phyloP scores from a whole-genome alignment of 805 yeast genomes.

The Starmerella riodocensis region DNA sequence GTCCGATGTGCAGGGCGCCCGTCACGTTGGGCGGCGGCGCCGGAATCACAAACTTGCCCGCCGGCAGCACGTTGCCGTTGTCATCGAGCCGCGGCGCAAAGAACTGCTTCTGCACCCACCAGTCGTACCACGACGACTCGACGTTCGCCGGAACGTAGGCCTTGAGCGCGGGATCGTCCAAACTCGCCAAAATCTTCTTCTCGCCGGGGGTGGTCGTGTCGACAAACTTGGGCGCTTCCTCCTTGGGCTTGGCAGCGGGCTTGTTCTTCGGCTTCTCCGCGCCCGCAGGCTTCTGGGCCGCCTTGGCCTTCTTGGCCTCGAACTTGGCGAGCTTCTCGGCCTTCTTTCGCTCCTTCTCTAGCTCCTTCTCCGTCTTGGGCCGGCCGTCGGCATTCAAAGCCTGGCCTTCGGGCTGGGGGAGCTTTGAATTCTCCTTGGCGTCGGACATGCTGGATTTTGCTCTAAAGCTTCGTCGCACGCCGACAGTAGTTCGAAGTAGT shows the following conservation, averaged over 20 bases:
- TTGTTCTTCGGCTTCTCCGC: slow-evolving; percentile 30
- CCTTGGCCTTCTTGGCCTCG: slow-evolving; percentile 67
- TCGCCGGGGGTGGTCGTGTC: slow-evolving; percentile 81
- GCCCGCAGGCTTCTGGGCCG: slow-evolving; percentile 26
- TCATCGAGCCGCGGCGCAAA: slow-evolving; percentile 74
- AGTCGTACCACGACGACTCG: slow-evolving; percentile 91
- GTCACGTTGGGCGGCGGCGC: slow-evolving; percentile 99
- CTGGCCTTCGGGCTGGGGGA: slow-evolving; percentile 1
- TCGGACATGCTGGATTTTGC: slow-evolving; percentile 2
- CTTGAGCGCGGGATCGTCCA: slow-evolving; percentile 86
- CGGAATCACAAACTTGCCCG: slow-evolving; percentile 79
- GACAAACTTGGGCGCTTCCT: slow-evolving; percentile 68
- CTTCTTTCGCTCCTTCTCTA: slow-evolving; percentile 76
- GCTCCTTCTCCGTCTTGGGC: slow-evolving; percentile 61
- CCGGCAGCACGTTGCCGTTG: slow-evolving; percentile 65
- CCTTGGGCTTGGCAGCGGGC: slow-evolving; percentile 51
- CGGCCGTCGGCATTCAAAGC: slow-evolving; percentile 16
- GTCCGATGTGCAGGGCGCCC: slow-evolving; percentile 97
- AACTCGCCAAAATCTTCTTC: slow-evolving; percentile 71
- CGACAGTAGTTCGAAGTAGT: not conserved
- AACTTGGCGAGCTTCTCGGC: slow-evolving; percentile 81
- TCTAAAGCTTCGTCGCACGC: slow-evolving; percentile 4
- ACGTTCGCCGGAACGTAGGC: slow-evolving; percentile 87
- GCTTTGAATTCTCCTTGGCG: not conserved
- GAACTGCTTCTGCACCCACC: slow-evolving; percentile 87